Percentiles rank a stretch among this genome's conserved stretches.
Evolutionary conservation across 1,284 basidiomycete species (phyloP).

Genomic region (Bondarzewia mesenterica): DNA sequence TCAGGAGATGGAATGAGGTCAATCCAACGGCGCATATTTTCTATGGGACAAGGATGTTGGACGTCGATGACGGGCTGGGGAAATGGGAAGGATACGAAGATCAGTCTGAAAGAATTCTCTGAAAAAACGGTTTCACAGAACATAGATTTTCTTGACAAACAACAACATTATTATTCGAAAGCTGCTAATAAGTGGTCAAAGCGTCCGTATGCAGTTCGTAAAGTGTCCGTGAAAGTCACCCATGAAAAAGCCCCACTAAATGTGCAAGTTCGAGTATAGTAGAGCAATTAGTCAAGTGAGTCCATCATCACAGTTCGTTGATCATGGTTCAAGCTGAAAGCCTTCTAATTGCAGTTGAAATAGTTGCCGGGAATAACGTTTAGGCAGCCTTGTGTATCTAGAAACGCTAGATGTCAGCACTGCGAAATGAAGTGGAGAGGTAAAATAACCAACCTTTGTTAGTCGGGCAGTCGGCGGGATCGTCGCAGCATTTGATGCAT

Average conservation of each 20-base stretch:
- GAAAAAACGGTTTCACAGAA: neutral
- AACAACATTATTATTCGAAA: no score
- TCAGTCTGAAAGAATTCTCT: slow-evolving; percentile 24
- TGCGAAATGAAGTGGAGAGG: neutral
- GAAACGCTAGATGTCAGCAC: neutral
- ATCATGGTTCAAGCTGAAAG: no score
- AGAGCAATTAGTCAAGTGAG: no score
- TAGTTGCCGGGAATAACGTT: slow-evolving; percentile 29
- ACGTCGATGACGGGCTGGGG: slow-evolving; percentile 41
- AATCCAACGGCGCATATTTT: slow-evolving; percentile 58
- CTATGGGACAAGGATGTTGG: slow-evolving; percentile 52
- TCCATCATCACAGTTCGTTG: no score
- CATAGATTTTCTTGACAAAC: no score
- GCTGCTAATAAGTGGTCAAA: no score
- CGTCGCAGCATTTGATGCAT: slow-evolving; percentile 44
- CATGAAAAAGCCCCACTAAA: neutral
- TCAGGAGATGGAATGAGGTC: slow-evolving; percentile 40
- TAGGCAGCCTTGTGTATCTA: slow-evolving; percentile 32
- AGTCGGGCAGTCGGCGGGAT: slow-evolving; percentile 35
- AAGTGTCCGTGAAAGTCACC: neutral
- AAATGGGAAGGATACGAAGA: slow-evolving; percentile 59
- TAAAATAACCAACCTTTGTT: slow-evolving; percentile 25
- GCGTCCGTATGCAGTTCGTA: no score
- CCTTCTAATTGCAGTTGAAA: slow-evolving; percentile 23
- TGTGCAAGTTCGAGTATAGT: neutral